These are phyloP conservation scores for Collybiopsis luxurians DNA, from an alignment of 768 basidiomycete species.

Conservation along the genomic window DNA sequence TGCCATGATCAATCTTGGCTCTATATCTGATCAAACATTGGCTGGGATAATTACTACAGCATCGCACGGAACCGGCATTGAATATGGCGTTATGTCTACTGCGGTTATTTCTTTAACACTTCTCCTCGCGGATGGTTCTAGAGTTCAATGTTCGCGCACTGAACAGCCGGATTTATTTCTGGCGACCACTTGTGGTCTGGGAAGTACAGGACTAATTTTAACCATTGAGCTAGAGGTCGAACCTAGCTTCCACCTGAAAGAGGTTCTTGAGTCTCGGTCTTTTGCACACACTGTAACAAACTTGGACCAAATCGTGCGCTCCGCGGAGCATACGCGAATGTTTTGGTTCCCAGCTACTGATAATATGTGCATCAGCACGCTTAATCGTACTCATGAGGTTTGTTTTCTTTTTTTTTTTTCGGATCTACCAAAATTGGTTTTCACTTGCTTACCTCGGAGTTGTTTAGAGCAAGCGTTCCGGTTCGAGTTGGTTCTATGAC, in stretches of 20 bases:
- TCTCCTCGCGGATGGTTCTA: constrained; percentile 72
- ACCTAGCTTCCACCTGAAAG: constrained; percentile 76
- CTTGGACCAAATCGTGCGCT: constrained; percentile 51
- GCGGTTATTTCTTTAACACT: constrained; percentile 75
- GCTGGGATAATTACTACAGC: constrained; percentile 92
- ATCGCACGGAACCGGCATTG: constrained; percentile 88
- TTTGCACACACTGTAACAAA: constrained; percentile 63
- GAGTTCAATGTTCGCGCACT: constrained; percentile 62
- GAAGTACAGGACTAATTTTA: constrained; percentile 86
- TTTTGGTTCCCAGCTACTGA: constrained; percentile 94
- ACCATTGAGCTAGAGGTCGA: constrained; percentile 77
- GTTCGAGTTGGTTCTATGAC: constrained; percentile 66
- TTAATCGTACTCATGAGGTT: constrained; percentile 73
- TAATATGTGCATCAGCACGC: constrained; percentile 64
- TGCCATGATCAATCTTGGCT: constrained; percentile 91
- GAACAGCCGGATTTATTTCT: constrained; percentile 76
- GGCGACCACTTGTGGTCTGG: constrained; percentile 89
- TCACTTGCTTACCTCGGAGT: constrained; percentile 6
- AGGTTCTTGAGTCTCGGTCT: constrained; percentile 56
- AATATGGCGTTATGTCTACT: constrained; percentile 78
- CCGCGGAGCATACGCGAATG: constrained; percentile 87
- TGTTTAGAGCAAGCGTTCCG: constrained; percentile 52
- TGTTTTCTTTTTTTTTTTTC: constrained; percentile 8
- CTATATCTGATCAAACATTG: constrained; percentile 94
- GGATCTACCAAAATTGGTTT: no score